Conservation (phyloP, 108 stramenopile species). For the Nannochloropsis gaditana region DNA sequence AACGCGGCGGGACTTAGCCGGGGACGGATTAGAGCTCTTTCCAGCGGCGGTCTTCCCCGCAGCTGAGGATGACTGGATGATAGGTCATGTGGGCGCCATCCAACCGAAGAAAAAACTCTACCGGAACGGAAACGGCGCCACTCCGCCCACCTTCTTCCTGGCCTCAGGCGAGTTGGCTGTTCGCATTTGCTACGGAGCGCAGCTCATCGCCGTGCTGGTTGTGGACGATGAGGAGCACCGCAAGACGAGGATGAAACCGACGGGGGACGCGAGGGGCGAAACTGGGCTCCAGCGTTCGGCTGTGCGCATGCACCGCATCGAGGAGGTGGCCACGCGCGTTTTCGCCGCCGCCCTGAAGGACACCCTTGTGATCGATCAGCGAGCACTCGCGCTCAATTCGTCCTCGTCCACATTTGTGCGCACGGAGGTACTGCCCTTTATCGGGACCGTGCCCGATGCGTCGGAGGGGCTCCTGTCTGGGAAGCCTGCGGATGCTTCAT, state of each 20-base stretch:
- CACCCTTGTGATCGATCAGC: not conserved
- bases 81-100: not conserved
- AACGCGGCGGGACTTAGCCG: not conserved
- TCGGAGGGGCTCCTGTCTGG: not conserved
- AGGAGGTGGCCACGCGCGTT: not conserved
- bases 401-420: not conserved
- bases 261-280: not conserved
- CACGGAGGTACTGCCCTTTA: conserved; percentile 12
- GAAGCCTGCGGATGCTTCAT: not conserved
- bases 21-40: not conserved
- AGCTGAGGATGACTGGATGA: not conserved
- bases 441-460: not conserved
- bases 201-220: not conserved
- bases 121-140: conserved; percentile 18
- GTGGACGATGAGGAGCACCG: not conserved
- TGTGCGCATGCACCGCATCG: conserved; percentile 1
- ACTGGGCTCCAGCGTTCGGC: not conserved
- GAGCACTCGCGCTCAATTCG: conserved; percentile 1
- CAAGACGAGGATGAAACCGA: not conserved
- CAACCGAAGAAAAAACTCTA: not conserved
- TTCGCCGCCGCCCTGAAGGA: not conserved
- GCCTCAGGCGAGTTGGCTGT: not conserved
- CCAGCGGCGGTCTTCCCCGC: conserved; percentile 8
- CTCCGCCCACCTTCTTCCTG: not conserved
- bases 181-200: not conserved